Evolutionary conservation across 2,329 filamentous ascomycete species (phyloP), one percentile per base, ranked within the genome.

Genomic region (Penicillium oxalicum): DNA sequence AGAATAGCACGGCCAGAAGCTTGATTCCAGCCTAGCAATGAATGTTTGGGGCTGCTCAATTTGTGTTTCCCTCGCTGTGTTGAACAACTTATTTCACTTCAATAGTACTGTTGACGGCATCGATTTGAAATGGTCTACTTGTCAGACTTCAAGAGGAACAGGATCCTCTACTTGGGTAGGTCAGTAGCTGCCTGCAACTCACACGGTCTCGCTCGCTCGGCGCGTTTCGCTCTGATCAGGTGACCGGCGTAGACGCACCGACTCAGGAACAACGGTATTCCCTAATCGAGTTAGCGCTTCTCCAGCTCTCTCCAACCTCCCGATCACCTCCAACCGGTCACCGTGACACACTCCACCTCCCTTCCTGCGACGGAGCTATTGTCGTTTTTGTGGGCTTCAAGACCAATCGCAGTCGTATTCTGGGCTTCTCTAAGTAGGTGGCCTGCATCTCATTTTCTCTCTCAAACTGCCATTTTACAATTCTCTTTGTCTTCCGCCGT

Each of bases 381-480:
- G 34, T 35, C 29, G 29, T 32, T 32, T 32, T 32, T 41, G 42
- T 32, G 29, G 42, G 32, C 36, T 40, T 51, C 48, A 36, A 47
- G 43, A 36, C 40, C 52, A 55, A 52, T 44, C 48, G 39, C 51
- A 49, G 51, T 42, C 48, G 51, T 52, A 36, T 44, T 54, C 53
- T 59, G 61, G 67, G 68, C 67, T 70, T 68, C 68, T 71, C 68
- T 71, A 69, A 32, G 67, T 71, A 70, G 67, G 68, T 71, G 59
- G 68, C 67, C 67, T 54, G 50, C 44, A 48, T 49, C 51, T 51
- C 48, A 49, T 56, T 56, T 53, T 51, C 18, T 38, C 56, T 52
- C 42, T 52, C 47, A 53, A 29, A 44, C 44, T 48, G 47, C 50
- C 51, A 51, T 50, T 58, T 55, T 32, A 8, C 29, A 7, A 32